phyloP scores from a whole-genome alignment of 2,329 filamentous ascomycete species.

The Ophiostoma tasmaniense region DNA sequence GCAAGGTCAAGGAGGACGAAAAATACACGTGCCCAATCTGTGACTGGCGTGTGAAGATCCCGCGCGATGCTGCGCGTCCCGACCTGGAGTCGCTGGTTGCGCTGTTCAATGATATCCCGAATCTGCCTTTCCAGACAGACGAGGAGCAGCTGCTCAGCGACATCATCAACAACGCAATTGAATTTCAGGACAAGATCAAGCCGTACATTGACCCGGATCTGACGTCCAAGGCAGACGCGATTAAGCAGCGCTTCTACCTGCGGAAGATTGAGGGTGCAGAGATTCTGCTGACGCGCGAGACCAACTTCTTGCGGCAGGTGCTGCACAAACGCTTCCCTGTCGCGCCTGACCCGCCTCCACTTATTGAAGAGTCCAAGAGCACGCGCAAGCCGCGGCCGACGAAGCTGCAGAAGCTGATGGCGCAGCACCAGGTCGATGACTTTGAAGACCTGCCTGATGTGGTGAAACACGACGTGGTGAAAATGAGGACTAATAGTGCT shows the following conservation, averaged over 20 bases:
- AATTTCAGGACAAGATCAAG: slow-evolving; percentile 74
- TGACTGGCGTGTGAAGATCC: slow-evolving; percentile 94
- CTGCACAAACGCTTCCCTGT: slow-evolving; percentile 92
- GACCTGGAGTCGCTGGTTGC: slow-evolving; percentile 82
- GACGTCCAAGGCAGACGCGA: slow-evolving; percentile 68
- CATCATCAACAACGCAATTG: slow-evolving; percentile 76
- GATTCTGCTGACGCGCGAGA: slow-evolving; percentile 82
- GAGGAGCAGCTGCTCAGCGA: slow-evolving; percentile 80
- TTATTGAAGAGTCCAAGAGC: slow-evolving; percentile 78
- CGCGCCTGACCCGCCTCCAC: slow-evolving; percentile 74
- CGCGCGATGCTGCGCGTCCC: slow-evolving; percentile 86
- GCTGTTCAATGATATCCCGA: slow-evolving; percentile 75
- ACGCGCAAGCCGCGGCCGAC: slow-evolving; percentile 93
- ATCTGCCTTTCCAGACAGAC: slow-evolving; percentile 86
- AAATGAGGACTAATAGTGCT: slow-evolving; percentile 65
- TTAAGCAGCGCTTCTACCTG: slow-evolving; percentile 86
- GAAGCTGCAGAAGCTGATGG: slow-evolving; percentile 91
- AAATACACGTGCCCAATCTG: slow-evolving; percentile 98
- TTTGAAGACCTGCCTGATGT: slow-evolving; percentile 83
- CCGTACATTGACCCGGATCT: slow-evolving; percentile 73
- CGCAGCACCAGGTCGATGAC: slow-evolving; percentile 78
- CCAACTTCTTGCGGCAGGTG: slow-evolving; percentile 96
- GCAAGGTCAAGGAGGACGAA: slow-evolving; percentile 96
- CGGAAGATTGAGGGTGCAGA: slow-evolving; percentile 97
- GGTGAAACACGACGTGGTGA: slow-evolving; percentile 59